Base-by-base conservation (phyloP, 1,284 basidiomycete genomes). In the Sutorius eximius region DNA sequence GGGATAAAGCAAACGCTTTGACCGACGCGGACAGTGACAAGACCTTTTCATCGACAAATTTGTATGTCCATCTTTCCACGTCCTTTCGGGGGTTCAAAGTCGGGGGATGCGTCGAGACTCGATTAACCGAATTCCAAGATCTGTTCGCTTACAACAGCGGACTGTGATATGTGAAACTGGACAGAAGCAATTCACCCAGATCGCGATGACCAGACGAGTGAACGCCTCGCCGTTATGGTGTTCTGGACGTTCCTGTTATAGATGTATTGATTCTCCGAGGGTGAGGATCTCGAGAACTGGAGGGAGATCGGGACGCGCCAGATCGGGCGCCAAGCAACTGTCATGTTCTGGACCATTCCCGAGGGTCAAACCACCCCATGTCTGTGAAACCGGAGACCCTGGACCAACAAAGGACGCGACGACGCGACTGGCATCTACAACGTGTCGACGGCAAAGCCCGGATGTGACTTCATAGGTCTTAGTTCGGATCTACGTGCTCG, bases 1-100 rank as follows among this genome's bases (percentile, higher is more conserved):
- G 20, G 47, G 33, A 42, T 41, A 63, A 63, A 47, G 40, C 46
- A 36, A 41, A 7, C 37, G 53, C 47, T 52, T 60, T 46, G 58
- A 7, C 50, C 44, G n/a, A n/a, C n/a, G n/a, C n/a, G n/a, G 11
- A n/a, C 7, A 8, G 6, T 40, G 29, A 37, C 33, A 10, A 15
- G 2, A 12, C n/a, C 11, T 11, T 27, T n/a, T 15, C 3, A 22
- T 20, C 20, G n/a, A 22, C 34, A 12, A 22, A 32, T 37, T 9
- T 12, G 15, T 30, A n/a, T 36, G 15, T 3, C 16, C 36, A 8
- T n/a, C 22, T n/a, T n/a, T 40, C 27, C 45, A 38, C 24, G 1
- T 22, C 24, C 24, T 5, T 15, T 10, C 29, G 40, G 12, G 11
- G 3, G 9, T 36, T 20, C n/a, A 16, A 30, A 27, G 15, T 36